These are phyloP conservation scores for Fusarium dimerum DNA, from an alignment of 2,329 filamentous ascomycete genomes.

Conservation along the genomic window DNA sequence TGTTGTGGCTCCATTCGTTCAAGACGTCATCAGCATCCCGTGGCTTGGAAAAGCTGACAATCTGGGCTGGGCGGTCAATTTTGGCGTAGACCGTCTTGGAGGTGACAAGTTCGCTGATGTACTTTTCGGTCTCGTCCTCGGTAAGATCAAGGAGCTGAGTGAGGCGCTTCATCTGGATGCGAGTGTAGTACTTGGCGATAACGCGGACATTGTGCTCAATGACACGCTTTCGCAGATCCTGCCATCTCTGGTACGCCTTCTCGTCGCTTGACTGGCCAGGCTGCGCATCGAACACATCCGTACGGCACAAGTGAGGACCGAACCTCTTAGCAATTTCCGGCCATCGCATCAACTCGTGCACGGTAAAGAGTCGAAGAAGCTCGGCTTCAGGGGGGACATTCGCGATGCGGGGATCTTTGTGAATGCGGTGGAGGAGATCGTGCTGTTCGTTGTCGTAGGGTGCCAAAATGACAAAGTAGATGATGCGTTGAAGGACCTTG, in stretches of 20 bases:
- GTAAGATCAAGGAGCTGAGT: conserved; percentile 89
- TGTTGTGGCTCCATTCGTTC: conserved; percentile 98
- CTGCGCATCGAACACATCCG: conserved; percentile 82
- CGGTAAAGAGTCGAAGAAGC: conserved; percentile 90
- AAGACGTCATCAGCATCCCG: conserved; percentile 93
- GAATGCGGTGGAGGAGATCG: conserved; percentile 91
- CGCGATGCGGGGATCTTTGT: conserved; percentile 78
- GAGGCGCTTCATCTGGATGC: conserved; percentile 88
- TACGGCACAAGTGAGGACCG: conserved; percentile 81
- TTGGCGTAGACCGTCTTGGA: conserved; percentile 98
- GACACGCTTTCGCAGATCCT: conserved; percentile 94
- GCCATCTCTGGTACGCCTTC: conserved; percentile 84
- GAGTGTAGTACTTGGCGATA: conserved; percentile 97
- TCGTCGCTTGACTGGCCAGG: conserved; percentile 68
- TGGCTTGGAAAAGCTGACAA: conserved; percentile 94
- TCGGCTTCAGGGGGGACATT: conserved; percentile 79
- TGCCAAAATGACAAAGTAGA: conserved; percentile 96
- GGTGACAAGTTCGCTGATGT: conserved; percentile 95
- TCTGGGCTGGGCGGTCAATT: conserved; percentile 88
- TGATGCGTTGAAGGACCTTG: conserved; percentile 91
- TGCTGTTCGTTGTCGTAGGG: conserved; percentile 99
- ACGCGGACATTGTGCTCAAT: conserved; percentile 99
- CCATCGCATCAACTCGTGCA: conserved; percentile 98
- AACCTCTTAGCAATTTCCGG: conserved; percentile 88
- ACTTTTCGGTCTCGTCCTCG: conserved; percentile 97